Conservation (phyloP, 2,329 filamentous ascomycete species). For the Scedosporium boydii region DNA sequence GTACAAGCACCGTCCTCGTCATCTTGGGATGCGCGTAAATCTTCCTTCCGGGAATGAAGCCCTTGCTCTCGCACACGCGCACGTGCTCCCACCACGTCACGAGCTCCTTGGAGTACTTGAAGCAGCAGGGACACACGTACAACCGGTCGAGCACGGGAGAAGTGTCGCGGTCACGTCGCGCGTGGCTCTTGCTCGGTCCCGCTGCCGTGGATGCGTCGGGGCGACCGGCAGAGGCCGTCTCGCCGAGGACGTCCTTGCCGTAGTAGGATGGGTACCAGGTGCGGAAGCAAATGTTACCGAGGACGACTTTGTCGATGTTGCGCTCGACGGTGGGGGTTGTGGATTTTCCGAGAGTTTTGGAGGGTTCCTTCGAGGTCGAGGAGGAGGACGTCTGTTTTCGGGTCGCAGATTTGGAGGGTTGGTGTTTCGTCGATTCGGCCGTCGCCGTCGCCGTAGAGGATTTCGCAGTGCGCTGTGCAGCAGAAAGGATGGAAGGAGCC, state of each 20-base stretch:
- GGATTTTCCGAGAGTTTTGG: slow-evolving; percentile 13
- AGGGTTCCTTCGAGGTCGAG: slow-evolving; percentile 23
- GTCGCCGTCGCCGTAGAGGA: not conserved
- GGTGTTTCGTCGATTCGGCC: slow-evolving; percentile 10
- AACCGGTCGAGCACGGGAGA: slow-evolving; percentile 52
- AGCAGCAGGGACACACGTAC: slow-evolving; percentile 87
- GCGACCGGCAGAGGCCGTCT: slow-evolving; percentile 22
- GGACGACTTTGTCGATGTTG: slow-evolving; percentile 78
- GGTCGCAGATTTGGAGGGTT: slow-evolving; percentile 12
- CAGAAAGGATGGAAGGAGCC: slow-evolving; percentile 22
- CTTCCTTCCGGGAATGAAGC: slow-evolving; percentile 53
- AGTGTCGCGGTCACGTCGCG: slow-evolving; percentile 15
- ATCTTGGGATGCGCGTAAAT: slow-evolving; percentile 55
- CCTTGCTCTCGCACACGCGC: slow-evolving; percentile 42
- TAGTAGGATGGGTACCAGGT: slow-evolving; percentile 95
- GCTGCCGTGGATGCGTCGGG: slow-evolving; percentile 15
- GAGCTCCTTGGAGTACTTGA: slow-evolving; percentile 72
- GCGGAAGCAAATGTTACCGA: slow-evolving; percentile 75
- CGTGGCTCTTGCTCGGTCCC: slow-evolving; percentile 9
- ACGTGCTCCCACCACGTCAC: slow-evolving; percentile 50
- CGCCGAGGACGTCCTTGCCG: slow-evolving; percentile 57
- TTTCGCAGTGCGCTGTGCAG: slow-evolving; percentile 22
- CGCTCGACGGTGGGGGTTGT: slow-evolving; percentile 40
- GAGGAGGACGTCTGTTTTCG: slow-evolving; percentile 23
- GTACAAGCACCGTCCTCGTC: not conserved